phyloP scores from a whole-genome alignment of 1,284 basidiomycete species.

The Takashimella tepidaria region DNA sequence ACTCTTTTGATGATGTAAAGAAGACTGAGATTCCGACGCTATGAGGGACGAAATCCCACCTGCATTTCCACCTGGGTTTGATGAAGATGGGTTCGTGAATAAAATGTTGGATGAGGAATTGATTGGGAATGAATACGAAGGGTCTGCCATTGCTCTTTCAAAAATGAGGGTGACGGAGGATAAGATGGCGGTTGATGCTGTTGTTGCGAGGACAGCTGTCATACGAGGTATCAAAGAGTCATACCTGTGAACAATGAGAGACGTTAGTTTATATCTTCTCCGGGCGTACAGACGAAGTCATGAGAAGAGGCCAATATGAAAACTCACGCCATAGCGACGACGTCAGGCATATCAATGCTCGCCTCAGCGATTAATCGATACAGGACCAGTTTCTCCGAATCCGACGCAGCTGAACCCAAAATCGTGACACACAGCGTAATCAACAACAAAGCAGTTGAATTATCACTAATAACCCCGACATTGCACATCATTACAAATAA shows the following conservation, averaged over 20 bases:
- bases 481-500: not conserved
- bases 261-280: constrained; percentile 4
- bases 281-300: too few species aligned
- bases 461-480: constrained; percentile 48
- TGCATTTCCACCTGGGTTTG: too few species aligned
- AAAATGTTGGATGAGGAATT: not conserved
- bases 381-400: constrained; percentile 73
- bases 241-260: constrained; percentile 54
- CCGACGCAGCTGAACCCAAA: constrained; percentile 67
- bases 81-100: not conserved
- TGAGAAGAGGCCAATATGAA: not conserved
- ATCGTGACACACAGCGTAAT: constrained; percentile 72
- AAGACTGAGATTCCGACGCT: constrained; percentile 12
- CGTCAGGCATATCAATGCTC: constrained; percentile 64
- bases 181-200: constrained; percentile 66
- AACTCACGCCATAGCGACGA: constrained; percentile 67
- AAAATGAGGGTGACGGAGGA: constrained; percentile 68
- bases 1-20: constrained; percentile 17
- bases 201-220: constrained; percentile 67
- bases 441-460: constrained; percentile 63
- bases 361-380: constrained; percentile 72
- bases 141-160: constrained; percentile 39
- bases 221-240: constrained; percentile 72
- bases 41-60: not conserved
- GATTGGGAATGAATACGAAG: constrained; percentile 32